Base-by-base conservation (phyloP, 208 protist genomes). In the Wallacemonas sp. region DNA sequence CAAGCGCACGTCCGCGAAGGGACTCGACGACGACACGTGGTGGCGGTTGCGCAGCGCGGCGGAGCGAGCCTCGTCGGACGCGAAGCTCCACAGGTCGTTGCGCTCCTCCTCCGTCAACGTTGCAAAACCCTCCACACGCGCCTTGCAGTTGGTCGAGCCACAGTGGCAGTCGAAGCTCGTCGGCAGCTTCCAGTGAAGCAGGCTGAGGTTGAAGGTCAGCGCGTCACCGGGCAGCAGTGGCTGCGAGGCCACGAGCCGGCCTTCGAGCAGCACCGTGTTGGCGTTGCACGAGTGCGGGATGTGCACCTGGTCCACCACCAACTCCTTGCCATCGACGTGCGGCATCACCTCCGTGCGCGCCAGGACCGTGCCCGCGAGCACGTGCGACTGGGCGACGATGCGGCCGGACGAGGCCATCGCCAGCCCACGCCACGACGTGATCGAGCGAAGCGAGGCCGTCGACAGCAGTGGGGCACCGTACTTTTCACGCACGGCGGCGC, bases 211-310 rank as follows among this genome's bases (percentile, higher is more conserved):
- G 66, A 81, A 78, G 26, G 78, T 87, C 8, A 95, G 70, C n/a
- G 62, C 62, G 55, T 92, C 85, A 14, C 83, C 85, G 11, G 83
- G 61, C 48, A 76, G 56, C 52, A 95, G 76, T 16, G 83, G 38
- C 32, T 72, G 76, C 1, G 72, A 65, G 21, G 79, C 55, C 46
- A 90, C 74, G 19, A 95, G 75, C 41, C 72, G 72, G 26, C 80
- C 79, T 62, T 91, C 84, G 19, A 95, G 55, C 1, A 94, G 38
- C 30, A 77, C 67, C 8, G 76, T 85, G 73, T 90, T 92, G 26
- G 88, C 85, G 56, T 91, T 80, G 72, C 88, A 94, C 27, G 75
- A 74, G 74, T 94, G 88, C 24, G 77, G 72, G 19, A 94, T 70
- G 39, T 72, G 79, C 43, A 93, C 62, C 30, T 65, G 52, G 34